Evolutionary conservation across 257 asterid species (phyloP), one percentile per base, ranked within the genome.

Genomic region (Solanum chilense): DNA sequence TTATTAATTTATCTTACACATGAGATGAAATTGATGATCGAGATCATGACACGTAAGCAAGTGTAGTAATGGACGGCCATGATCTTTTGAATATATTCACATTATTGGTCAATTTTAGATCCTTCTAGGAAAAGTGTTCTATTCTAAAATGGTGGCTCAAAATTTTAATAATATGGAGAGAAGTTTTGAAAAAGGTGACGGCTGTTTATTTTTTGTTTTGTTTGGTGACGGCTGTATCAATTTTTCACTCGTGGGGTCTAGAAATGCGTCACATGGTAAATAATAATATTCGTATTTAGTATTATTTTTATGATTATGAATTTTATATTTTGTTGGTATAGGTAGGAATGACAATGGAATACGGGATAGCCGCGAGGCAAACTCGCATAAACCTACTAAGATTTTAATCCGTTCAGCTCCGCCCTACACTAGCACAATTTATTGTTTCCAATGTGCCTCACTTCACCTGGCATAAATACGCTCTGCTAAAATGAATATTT

Each of bases 161-260:
- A 71, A 7, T 56, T 56, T 2, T 56, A 56, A 56, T 56, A 56
- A 52, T 52, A n/a, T 52, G n/a, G 23, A 18, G 2, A 18, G 62
- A 52, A 9, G 12, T 15, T 70, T 27, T 31, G 0, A 18, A 56
- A 62, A 56, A 62, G n/a, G 41, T 31, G 76, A 35, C 45, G 47
- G 78, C 44, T 70, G 44, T 33, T 16, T 33, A 3, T 70, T 70
- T 70, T 70, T 70, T 7, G 7, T 18, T 33, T 16, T 33, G 21
- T 2, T 33, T 18, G 78, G 45, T 71, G 91, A 91, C 71, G 95
- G 93, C 91, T 56, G 85, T 45, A 14, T 27, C 41, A 33, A 66
- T 23, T 2, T 33, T 86, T 47, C 80, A 21, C 86, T 64, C 60
- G 5, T 73, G 80, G 47, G 47, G 80, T 9, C 27, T 0, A 18